Percentiles rank a stretch among this genome's conserved stretches.
Evolutionary conservation across 2,329 filamentous ascomycete species (phyloP).

Genomic region (Leptographium radiaticola): DNA sequence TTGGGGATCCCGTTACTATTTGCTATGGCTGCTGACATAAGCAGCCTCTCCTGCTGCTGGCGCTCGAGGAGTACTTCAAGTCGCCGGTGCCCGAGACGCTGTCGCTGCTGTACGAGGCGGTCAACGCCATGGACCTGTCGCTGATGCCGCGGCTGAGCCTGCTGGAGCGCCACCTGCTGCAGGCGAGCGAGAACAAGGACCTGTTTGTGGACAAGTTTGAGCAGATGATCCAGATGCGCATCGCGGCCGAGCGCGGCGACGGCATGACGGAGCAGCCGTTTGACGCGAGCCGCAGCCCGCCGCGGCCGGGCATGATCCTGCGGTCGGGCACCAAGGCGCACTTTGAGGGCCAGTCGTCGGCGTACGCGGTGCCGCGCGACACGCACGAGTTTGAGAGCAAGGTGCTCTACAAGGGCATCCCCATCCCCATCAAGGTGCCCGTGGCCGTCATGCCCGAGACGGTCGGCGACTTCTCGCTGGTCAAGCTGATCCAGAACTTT

Average conservation of each 20-base stretch:
- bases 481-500: conserved; percentile 95
- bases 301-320: conserved; percentile 34
- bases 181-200: conserved; percentile 86
- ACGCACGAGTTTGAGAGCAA: conserved; percentile 96
- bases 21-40: no score
- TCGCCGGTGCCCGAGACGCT: conserved; percentile 79
- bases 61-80: conserved; percentile 95
- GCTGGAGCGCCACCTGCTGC: conserved; percentile 74
- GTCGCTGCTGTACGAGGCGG: conserved; percentile 75
- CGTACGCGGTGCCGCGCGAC: conserved; percentile 71
- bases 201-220: conserved; percentile 97
- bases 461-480: conserved; percentile 91
- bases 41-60: conserved; percentile 75
- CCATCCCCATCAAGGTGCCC: conserved; percentile 91
- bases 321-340: conserved; percentile 51
- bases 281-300: conserved; percentile 35
- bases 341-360: conserved; percentile 43
- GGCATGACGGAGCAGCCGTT: conserved; percentile 27
- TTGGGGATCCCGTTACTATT: no score
- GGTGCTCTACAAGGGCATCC: conserved; percentile 91
- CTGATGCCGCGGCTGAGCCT: conserved; percentile 76
- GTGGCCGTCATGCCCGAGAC: conserved; percentile 89
- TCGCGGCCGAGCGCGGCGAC: conserved; percentile 43
- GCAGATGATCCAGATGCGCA: conserved; percentile 75
- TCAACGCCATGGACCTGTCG: conserved; percentile 94